These are phyloP conservation scores for Aristolochia californica DNA, from an alignment of 164 flowering plant species.

Conservation along the genomic window DNA sequence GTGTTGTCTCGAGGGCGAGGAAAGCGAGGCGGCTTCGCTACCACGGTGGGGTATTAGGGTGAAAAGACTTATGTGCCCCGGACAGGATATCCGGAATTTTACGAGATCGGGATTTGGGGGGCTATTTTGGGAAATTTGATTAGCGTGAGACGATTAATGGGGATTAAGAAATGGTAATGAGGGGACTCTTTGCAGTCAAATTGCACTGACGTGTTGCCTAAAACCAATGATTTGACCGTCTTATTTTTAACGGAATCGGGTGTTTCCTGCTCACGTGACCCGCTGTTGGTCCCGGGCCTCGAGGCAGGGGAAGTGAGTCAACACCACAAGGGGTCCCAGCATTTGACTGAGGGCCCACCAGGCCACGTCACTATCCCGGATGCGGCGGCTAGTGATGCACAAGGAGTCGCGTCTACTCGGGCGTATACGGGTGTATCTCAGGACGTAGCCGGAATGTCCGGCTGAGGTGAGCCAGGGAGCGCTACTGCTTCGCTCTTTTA, in stretches of 20 bases:
- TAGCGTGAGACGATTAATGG: no score
- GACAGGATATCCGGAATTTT: no score
- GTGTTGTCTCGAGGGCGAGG: background rate
- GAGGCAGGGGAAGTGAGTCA: no score
- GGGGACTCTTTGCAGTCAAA: constrained; percentile 11
- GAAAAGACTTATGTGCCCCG: background rate
- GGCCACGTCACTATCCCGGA: constrained; percentile 3
- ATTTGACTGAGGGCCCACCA: background rate
- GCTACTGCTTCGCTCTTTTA: no score
- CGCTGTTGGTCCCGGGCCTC: constrained; percentile 8
- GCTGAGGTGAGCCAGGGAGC: background rate
- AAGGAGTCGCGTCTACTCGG: background rate
- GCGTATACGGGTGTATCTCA: background rate
- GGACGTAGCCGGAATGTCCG: constrained; percentile 13
- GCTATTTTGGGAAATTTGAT: background rate
- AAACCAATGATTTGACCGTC: constrained; percentile 26
- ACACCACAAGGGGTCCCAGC: background rate
- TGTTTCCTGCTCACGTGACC: constrained; percentile 35
- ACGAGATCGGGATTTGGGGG: background rate
- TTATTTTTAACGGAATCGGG: constrained; percentile 19
- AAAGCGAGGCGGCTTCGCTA: no score
- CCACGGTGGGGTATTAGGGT: no score
- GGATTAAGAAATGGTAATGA: background rate
- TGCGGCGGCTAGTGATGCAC: constrained; percentile 27
- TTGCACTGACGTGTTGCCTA: constrained; percentile 5